Evolutionary conservation across 345 rosid genomes (phyloP).

Genomic region (Isatis tinctoria): DNA sequence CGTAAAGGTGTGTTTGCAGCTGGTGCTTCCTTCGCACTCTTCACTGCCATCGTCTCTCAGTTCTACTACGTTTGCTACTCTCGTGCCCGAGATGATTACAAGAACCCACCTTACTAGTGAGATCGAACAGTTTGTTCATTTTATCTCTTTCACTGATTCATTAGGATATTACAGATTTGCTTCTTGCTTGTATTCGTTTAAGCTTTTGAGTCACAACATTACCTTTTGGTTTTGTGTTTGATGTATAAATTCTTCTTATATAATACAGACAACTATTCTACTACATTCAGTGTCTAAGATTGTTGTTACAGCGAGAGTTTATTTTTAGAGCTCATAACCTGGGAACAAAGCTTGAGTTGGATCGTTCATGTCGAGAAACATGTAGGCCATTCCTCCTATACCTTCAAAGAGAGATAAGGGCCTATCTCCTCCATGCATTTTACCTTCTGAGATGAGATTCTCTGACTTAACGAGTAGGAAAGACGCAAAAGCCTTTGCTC

Average conservation of each 20-base stretch:
- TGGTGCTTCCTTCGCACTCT: conserved; percentile 78
- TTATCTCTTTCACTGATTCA: neutral
- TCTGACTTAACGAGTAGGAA: conserved; percentile 53
- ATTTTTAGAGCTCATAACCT: conserved; percentile 49
- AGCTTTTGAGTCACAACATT: neutral
- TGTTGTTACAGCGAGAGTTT: neutral
- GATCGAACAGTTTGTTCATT: neutral
- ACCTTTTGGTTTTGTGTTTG: neutral
- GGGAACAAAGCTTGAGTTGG: conserved; percentile 56
- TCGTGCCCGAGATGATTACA: conserved; percentile 44
- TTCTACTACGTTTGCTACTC: conserved; percentile 74
- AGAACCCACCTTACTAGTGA: conserved; percentile 24
- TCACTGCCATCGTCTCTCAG: conserved; percentile 81
- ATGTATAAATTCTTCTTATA: conserved; percentile 14
- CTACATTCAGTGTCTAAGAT: neutral
- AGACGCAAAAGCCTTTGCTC: conserved; percentile 61
- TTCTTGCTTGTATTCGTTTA: conserved; percentile 9
- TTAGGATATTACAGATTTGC: neutral
- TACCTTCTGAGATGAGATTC: conserved; percentile 46
- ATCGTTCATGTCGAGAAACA: conserved; percentile 53
- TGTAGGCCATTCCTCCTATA: conserved; percentile 57
- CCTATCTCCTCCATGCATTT: conserved; percentile 62
- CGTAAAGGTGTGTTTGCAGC: conserved; percentile 92
- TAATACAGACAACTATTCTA: conserved; percentile 1
- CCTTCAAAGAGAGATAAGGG: conserved; percentile 46